These are phyloP conservation scores for Fusarium transvaalense DNA, from an alignment of 2,329 filamentous ascomycete species.

Conservation along the genomic window DNA sequence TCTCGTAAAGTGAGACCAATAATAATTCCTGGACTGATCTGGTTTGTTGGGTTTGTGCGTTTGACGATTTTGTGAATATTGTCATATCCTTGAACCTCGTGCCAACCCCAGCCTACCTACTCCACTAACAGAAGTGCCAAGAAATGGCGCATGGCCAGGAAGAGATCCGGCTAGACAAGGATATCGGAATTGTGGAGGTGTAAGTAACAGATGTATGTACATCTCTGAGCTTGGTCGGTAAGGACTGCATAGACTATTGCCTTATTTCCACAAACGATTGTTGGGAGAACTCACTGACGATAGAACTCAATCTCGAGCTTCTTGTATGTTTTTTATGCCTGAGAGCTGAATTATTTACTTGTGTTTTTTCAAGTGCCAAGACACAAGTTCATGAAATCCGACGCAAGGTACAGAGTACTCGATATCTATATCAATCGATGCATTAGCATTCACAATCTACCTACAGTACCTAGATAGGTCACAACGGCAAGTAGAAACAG, in stretches of 20 bases:
- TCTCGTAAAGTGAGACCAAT: constrained; percentile 3
- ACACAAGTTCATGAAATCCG: constrained; percentile 9
- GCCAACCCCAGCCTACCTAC: constrained; percentile 30
- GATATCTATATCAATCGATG: background rate
- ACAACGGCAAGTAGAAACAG: background rate
- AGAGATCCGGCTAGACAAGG: constrained; percentile 44
- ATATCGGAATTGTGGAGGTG: constrained; percentile 39
- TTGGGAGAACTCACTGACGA: background rate
- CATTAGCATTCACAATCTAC: background rate
- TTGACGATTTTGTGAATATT: constrained; percentile 23
- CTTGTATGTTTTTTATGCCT: background rate
- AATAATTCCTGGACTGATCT: background rate
- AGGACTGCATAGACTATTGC: background rate
- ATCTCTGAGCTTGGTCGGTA: background rate
- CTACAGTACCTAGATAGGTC: background rate
- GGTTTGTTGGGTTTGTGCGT: constrained; percentile 4
- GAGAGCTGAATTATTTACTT: too few relatives aligned
- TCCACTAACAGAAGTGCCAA: constrained; percentile 39
- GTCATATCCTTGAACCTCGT: constrained; percentile 24
- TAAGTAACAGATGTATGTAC: constrained; percentile 13
- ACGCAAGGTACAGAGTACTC: background rate
- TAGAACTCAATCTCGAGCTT: background rate
- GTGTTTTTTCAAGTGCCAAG: constrained; percentile 18
- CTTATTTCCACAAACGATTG: background rate
- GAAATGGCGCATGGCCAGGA: constrained; percentile 42